Base-by-base conservation (phyloP, 1,284 basidiomycete species). In the Cerrena zonata region DNA sequence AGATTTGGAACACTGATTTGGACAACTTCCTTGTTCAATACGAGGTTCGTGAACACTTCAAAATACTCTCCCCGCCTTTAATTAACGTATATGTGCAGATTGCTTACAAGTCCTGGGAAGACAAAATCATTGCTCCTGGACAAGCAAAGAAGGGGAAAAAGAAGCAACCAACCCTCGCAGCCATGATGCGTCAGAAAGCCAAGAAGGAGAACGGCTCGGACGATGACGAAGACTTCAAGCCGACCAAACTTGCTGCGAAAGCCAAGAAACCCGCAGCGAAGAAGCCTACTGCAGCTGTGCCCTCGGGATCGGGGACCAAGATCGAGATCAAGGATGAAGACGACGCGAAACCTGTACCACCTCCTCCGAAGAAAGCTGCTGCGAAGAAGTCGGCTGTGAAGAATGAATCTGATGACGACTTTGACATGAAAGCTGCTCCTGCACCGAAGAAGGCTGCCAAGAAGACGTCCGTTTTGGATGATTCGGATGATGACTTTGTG, bases 1-100 rank as follows among this genome's bases (percentile, higher is more conserved):
- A 90, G 59, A 75, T 99, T 56, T 99, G 96, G 96, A 89, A 91
- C 62, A 75, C 77, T 12, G 96, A 99, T 62, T 75, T 99, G 22
- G 89, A 94, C 61, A 70, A 68, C 24, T 96, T 99, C 77, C 66
- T 93, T 38, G 76, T 71, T 38, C 84, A 89, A 61, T 98, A 93
- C 92, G 80, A 91, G 68, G 92, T 89, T 55, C 56, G 85, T 71
- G 41, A 15, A 45, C 44, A 23, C 48, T 47, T 43, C 38, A 25
- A 34, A 18, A 40, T n/a, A 27, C 10, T 24, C n/a, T 23, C 46
- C 11, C 34, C 19, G n/a, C 39, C 5, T 45, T 1, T 15, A 3
- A 19, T n/a, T n/a, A n/a, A n/a, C 11, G 13, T 7, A n/a, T 52
- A 5, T 60, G 53, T 62, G 47, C 58, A 89, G 82, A 76, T 75